These are phyloP conservation scores for Boletus tomentosulus DNA, from an alignment of 768 basidiomycete genomes.

Conservation along the genomic window DNA sequence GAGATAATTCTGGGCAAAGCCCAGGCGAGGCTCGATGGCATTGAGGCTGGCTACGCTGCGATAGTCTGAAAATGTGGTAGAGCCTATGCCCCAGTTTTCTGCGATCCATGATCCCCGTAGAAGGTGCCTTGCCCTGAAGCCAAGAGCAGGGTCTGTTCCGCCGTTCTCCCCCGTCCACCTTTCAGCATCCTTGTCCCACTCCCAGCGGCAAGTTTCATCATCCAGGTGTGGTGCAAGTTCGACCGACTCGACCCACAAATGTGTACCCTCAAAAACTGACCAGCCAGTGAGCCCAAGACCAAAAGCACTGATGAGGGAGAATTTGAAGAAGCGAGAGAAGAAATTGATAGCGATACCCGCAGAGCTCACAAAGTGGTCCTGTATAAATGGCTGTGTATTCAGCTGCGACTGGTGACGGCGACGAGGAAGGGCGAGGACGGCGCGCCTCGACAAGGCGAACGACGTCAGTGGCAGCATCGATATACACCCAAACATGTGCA, in stretches of 20 bases:
- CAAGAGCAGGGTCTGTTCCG: conserved; percentile 72
- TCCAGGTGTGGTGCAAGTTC: conserved; percentile 46
- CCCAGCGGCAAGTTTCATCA: conserved; percentile 52
- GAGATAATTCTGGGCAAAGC: conserved; percentile 52
- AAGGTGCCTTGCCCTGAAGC: conserved; percentile 55
- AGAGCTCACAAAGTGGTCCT: conserved; percentile 34
- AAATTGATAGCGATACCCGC: conserved; percentile 40
- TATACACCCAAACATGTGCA: neutral
- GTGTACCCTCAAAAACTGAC: conserved; percentile 51
- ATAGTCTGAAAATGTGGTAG: conserved; percentile 34
- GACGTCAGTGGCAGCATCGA: conserved; percentile 12
- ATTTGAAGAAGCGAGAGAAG: conserved; percentile 46
- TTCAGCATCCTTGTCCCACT: conserved; percentile 63
- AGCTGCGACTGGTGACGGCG: conserved; percentile 20
- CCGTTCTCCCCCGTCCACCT: conserved; percentile 57
- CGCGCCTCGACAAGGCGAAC: conserved; percentile 3
- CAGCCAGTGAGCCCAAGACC: conserved; percentile 42
- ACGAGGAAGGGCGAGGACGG: neutral
- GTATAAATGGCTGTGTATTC: conserved; percentile 15
- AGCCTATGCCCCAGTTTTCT: conserved; percentile 57
- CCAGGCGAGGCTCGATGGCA: conserved; percentile 51
- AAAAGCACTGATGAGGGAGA: conserved; percentile 43
- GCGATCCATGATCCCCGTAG: conserved; percentile 72
- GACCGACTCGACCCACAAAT: conserved; percentile 61
- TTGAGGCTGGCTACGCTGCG: conserved; percentile 37